Evolutionary conservation across 768 basidiomycete species (phyloP), one percentile per base, ranked within the genome.

Genomic region (Termitomyces sp.): DNA sequence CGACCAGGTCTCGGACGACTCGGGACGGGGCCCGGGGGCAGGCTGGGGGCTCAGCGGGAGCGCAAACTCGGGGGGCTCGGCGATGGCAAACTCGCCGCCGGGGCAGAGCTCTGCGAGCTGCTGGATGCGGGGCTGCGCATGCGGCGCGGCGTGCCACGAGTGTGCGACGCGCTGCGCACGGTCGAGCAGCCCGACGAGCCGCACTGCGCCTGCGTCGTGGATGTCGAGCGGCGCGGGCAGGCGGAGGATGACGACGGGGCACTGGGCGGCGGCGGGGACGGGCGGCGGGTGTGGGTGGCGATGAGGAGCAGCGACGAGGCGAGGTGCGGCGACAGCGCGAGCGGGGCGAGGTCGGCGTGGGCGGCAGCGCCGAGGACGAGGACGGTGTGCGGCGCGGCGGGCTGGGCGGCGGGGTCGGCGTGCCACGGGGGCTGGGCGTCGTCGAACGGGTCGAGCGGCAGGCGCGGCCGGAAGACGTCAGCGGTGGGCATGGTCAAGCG

Each of bases 321-420:
- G 11, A 81, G 76, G 32, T 65, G 67, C 0, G 70, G 64, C 0
- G 78, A 76, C n/a, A 69, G 65, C 11, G 78, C 63, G 1, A 82
- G 67, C 0, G 79, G 75, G 8, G 63, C 63, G 17, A 82, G 68
- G 61, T 78, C 78, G 12, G 68, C 57, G 17, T 62, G 60, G 0
- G 69, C 61, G 0, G 79, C 78, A 2, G 76, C 77, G 57, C 78
- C 79, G 34, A 81, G 72, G 38, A 80, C 61, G 63, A 81, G 75
- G 47, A 81, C 62, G 59, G 76, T 70, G 59, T 71, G 71, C 1
- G 59, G 51, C 2, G 57, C 43, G 6, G 63, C 47, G 42, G 69
- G 64, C 46, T 60, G 62, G 11, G 51, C 53, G 63, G 73, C 65
- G 49, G 66, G 46, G n/a, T 49, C 58, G 17, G 66, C 58, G 3